phyloP scores from a whole-genome alignment of 768 basidiomycete species.

The Lepiota brunneoincarnata region DNA sequence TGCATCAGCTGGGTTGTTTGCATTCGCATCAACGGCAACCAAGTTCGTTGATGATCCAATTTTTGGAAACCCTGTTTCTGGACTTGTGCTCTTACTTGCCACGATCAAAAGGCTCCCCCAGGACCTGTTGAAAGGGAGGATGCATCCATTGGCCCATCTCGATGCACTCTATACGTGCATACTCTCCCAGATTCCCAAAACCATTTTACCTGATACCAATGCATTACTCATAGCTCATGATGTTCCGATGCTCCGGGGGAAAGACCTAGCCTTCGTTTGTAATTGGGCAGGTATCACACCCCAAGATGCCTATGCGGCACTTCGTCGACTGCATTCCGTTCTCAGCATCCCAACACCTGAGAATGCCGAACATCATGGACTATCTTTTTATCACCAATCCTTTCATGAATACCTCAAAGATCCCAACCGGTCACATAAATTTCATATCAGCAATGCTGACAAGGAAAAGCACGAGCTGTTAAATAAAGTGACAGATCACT shows the following conservation, averaged over 20 bases:
- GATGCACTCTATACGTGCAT: not conserved
- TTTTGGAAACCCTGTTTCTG: not conserved
- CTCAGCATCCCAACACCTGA: not conserved
- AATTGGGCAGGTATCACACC: not conserved
- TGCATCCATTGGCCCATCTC: not conserved
- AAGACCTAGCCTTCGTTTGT: not conserved
- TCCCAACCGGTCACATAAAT: no score
- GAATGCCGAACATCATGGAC: not conserved
- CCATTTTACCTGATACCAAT: not conserved
- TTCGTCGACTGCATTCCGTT: not conserved
- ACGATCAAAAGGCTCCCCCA: not conserved
- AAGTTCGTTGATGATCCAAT: constrained; percentile 18
- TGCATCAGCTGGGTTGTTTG: constrained; percentile 22
- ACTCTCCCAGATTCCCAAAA: not conserved
- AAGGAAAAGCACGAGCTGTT: no score
- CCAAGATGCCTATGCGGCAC: not conserved
- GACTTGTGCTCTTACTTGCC: not conserved
- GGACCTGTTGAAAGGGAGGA: not conserved
- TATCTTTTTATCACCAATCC: not conserved
- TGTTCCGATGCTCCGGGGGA: no score
- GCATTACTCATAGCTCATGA: not conserved
- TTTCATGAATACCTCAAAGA: not conserved
- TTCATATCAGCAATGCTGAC: no score
- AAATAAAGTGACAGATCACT: no score
- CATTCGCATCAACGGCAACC: constrained; percentile 21